Base-by-base conservation (phyloP, 176 grass and related monocot genomes). In the Zea luxurians region DNA sequence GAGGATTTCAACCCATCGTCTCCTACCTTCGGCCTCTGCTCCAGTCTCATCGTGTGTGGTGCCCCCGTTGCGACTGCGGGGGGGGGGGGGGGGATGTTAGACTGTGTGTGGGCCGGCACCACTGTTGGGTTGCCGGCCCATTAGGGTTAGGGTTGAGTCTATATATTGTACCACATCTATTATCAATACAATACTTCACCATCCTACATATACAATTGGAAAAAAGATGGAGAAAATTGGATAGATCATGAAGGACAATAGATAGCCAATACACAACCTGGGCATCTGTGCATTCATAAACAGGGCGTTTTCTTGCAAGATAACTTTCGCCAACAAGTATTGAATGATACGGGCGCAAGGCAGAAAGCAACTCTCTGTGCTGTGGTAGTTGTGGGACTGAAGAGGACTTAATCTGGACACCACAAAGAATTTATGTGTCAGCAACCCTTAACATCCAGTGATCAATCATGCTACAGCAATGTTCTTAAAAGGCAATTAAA, bases 281-380 rank as follows among this genome's bases (percentile, higher is more conserved):
- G 10, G 85, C 82, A 71, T 99, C 92, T 48, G 96, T 93, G 72
- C 96, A 99, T 87, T 96, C 96, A 17, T 99, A 99, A 72, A 96
- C 86, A 0, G 92, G 90, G 5, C 92, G 90, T 63, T 86, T 99
- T 79, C 86, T 92, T 81, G 96, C 96, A 40, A 99, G 90, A 78
- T 81, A 99, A 88, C 96, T 99, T 87, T 99, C 96, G 18, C 96
- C 96, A 40, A 99, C 96, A 66, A 99, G 96, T 81, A 70, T 99
- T 49, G 96, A 91, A 85, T 99, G 92, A 75, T 96, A 99, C 0
- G 92, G 92, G 12, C 96, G 86, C 58, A 99, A 71, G 37, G 90
- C 77, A 69, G 96, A 86, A 71, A 99, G 79, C 66, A 99, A 85
- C 70, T 99, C 92, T 70, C 65, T 93, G 68, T 93, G 86, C 70